Percentiles rank a stretch among this genome's conserved stretches.
These are phyloP conservation scores for Blumeria graminis DNA, from an alignment of 2,329 filamentous ascomycete species.

Conservation along the genomic window DNA sequence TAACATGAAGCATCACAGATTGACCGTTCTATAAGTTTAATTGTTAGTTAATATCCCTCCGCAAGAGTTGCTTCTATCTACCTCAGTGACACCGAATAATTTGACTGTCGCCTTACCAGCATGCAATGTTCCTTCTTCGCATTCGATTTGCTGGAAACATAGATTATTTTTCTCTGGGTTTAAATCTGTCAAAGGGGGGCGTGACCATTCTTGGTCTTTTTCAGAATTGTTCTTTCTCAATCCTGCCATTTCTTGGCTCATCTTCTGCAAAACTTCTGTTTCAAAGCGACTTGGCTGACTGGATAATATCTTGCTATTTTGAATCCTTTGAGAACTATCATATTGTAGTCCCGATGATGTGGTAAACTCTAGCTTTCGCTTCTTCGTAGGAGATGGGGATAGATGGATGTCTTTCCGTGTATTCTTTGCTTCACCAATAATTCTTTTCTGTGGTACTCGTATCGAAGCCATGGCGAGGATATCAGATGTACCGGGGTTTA, in stretches of 20 bases:
- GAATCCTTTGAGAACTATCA: slow-evolving; percentile 37
- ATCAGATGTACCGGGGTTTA: no score
- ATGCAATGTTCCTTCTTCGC: slow-evolving; percentile 63
- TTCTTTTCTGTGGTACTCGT: slow-evolving; percentile 43
- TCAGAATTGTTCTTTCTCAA: slow-evolving; percentile 73
- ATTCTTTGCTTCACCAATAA: slow-evolving; percentile 42
- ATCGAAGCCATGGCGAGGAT: not conserved
- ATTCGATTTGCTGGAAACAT: slow-evolving; percentile 90
- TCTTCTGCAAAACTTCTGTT: slow-evolving; percentile 78
- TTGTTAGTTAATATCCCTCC: not conserved
- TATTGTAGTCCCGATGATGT: slow-evolving; percentile 33
- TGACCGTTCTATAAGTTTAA: slow-evolving; percentile 33
- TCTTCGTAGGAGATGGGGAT: slow-evolving; percentile 36
- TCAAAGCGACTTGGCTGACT: slow-evolving; percentile 76
- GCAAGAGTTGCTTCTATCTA: slow-evolving; percentile 14
- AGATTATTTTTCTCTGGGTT: slow-evolving; percentile 41
- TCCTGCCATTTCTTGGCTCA: slow-evolving; percentile 76
- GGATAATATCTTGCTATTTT: slow-evolving; percentile 38
- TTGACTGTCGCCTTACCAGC: slow-evolving; percentile 61
- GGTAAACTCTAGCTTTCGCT: slow-evolving; percentile 50
- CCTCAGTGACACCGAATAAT: slow-evolving; percentile 79
- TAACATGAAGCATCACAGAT: slow-evolving; percentile 86
- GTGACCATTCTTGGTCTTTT: slow-evolving; percentile 79
- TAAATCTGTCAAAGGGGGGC: slow-evolving; percentile 35
- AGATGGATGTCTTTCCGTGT: slow-evolving; percentile 35